Evolutionary conservation across 1,284 basidiomycete species (phyloP).

Genomic region (Vanrija pseudolonga): DNA sequence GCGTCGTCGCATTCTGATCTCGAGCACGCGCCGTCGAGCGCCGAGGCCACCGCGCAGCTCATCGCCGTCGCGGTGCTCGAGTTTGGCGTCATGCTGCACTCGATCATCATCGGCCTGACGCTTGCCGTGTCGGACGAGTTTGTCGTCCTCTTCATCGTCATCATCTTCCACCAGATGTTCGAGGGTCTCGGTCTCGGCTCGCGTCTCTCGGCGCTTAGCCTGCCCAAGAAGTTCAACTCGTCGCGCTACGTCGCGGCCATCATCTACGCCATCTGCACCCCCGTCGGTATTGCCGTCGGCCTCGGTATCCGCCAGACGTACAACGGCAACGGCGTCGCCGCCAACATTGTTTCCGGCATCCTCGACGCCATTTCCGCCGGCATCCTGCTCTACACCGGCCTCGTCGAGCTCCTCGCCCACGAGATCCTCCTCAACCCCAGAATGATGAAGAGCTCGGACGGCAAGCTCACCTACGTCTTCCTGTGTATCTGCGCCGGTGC

Average conservation of each 20-base stretch:
- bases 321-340: constrained; percentile 70
- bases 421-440: constrained; percentile 85
- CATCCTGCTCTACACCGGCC: constrained; percentile 81
- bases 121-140: constrained; percentile 81
- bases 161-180: constrained; percentile 87
- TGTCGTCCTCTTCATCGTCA: constrained; percentile 79
- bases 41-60: constrained; percentile 62
- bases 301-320: constrained; percentile 77
- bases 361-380: constrained; percentile 83
- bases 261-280: constrained; percentile 72
- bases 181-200: constrained; percentile 88
- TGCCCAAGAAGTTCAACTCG: constrained; percentile 61
- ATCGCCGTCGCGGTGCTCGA: constrained; percentile 57
- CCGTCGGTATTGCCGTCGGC: constrained; percentile 63
- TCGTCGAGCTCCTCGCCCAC: constrained; percentile 88
- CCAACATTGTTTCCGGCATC: constrained; percentile 74
- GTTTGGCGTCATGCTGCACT: constrained; percentile 86
- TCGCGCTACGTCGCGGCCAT: constrained; percentile 64
- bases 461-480: constrained; percentile 65
- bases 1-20: constrained; percentile 12
- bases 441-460: constrained; percentile 66
- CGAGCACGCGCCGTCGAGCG: constrained; percentile 18
- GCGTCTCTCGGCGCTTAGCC: constrained; percentile 63
- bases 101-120: constrained; percentile 86
- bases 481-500: constrained; percentile 71